These are phyloP conservation scores for Pichia sp. DNA, from an alignment of 1,139 yeast genomes.

Conservation along the genomic window DNA sequence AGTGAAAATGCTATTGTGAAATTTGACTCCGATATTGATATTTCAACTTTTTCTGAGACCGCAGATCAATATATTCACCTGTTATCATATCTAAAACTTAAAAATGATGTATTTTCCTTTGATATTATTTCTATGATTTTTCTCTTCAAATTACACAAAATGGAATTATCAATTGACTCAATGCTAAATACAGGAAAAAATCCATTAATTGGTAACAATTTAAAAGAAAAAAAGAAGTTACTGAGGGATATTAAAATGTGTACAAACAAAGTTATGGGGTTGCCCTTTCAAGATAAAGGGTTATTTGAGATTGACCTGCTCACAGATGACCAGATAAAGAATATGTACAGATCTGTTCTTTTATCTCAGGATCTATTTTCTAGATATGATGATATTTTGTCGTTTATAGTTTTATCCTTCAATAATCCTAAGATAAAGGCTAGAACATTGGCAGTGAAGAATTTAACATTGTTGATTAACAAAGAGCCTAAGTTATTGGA, in stretches of 20 bases:
- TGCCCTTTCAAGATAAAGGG: conserved; percentile 1
- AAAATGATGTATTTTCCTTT: not conserved
- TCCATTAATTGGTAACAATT: conserved; percentile 3
- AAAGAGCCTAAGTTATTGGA: conserved; percentile 46
- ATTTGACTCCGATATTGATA: conserved; percentile 9
- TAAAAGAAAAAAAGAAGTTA: conserved; percentile 1
- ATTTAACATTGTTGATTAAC: conserved; percentile 45
- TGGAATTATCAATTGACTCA: not conserved
- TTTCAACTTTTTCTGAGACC: conserved; percentile 15
- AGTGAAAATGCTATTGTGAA: conserved; percentile 3
- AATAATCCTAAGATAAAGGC: conserved; percentile 52
- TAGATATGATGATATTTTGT: conserved; percentile 49
- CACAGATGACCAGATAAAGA: not conserved
- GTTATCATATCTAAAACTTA: conserved; percentile 2
- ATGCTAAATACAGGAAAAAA: not conserved
- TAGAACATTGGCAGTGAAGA: conserved; percentile 59
- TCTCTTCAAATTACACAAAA: not conserved
- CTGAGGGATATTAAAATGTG: not conserved
- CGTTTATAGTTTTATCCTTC: conserved; percentile 42
- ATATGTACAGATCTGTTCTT: conserved; percentile 12
- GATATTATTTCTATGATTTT: not conserved
- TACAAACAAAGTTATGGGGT: not conserved
- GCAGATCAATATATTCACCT: not conserved
- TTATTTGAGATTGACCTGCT: not conserved
- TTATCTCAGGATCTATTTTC: conserved; percentile 28